Base-by-base conservation (phyloP, 139 green algal species). In the Chlamydomonas sp. region DNA sequence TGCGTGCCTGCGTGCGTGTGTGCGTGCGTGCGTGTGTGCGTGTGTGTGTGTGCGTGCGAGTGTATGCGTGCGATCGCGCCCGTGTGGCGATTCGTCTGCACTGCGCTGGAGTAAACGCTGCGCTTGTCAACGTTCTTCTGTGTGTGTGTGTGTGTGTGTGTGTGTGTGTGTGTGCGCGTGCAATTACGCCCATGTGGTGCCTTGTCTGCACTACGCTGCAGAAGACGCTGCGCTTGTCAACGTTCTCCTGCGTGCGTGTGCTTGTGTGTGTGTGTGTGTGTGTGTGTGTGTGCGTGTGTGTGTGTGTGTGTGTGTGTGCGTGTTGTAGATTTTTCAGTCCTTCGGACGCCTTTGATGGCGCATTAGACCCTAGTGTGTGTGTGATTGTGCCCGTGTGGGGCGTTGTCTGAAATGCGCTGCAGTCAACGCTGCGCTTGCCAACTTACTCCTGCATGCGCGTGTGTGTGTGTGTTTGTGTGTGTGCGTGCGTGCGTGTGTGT, bases 11-110 rank as follows among this genome's bases (percentile, higher is more conserved):
- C 38, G 31, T 37, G 58, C 38, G 31, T 66, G 58, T 66, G 10
- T 66, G 58, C 10, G 31, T 66, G 6, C 10, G 31, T 66, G 58
- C n/a, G n/a, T n/a, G n/a, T n/a, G n/a, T n/a, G n/a, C n/a, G n/a
- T n/a, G n/a, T n/a, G n/a, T n/a, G n/a, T n/a, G n/a, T n/a, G n/a
- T n/a, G n/a, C n/a, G n/a, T n/a, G n/a, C n/a, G n/a, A n/a, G 16
- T 71, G n/a, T 1, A 69, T 76, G 29, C 73, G 72, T 0, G 75
- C 70, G 28, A 85, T 70, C 2, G 72, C 76, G 2, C 71, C 68
- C 4, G 37, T 5, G 37, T 69, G n/a, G 4, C n/a, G n/a, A n/a
- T n/a, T n/a, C n/a, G n/a, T n/a, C 43, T 54, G 43, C 43, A 54
- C 43, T 26, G 43, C 43, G 43, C 16, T 54, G 43, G 13, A 54